Evolutionary conservation across 148 eudicot genomes (phyloP).

Genomic region (Vaccinium vitisidaea): DNA sequence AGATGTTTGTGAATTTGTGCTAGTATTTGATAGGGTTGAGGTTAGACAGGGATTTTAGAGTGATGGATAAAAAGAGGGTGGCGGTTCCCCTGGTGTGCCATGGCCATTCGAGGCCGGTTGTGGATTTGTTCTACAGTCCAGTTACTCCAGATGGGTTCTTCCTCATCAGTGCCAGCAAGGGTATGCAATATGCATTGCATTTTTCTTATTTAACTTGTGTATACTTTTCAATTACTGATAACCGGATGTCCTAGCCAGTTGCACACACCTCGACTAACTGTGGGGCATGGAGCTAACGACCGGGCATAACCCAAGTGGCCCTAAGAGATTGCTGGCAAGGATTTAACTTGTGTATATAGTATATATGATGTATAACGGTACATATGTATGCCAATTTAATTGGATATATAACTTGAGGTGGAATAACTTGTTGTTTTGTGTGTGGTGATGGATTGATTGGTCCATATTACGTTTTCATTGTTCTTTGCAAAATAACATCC

Average conservation of each 20-base stretch:
- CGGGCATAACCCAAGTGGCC: too few species aligned
- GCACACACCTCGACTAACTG: too few species aligned
- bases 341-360: not conserved
- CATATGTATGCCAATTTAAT: not conserved
- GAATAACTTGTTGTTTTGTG: not conserved
- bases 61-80: constrained; percentile 76
- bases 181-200: constrained; percentile 27
- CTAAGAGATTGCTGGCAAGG: too few species aligned
- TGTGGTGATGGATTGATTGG: not conserved
- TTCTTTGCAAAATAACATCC: not conserved
- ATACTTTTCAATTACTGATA: too few species aligned
- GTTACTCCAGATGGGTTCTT: constrained; percentile 80
- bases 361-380: not conserved
- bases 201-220: not conserved
- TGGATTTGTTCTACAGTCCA: constrained; percentile 82
- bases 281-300: too few species aligned
- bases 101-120: constrained; percentile 87
- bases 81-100: constrained; percentile 80
- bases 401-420: not conserved
- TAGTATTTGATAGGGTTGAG: not conserved
- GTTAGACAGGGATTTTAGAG: not conserved
- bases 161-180: constrained; percentile 90
- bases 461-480: not conserved
- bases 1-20: not conserved
- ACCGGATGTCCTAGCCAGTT: too few species aligned